Evolutionary conservation across 2,329 filamentous ascomycete species (phyloP), one percentile per base, ranked within the genome.

Genomic region (Aspergillus sp.): DNA sequence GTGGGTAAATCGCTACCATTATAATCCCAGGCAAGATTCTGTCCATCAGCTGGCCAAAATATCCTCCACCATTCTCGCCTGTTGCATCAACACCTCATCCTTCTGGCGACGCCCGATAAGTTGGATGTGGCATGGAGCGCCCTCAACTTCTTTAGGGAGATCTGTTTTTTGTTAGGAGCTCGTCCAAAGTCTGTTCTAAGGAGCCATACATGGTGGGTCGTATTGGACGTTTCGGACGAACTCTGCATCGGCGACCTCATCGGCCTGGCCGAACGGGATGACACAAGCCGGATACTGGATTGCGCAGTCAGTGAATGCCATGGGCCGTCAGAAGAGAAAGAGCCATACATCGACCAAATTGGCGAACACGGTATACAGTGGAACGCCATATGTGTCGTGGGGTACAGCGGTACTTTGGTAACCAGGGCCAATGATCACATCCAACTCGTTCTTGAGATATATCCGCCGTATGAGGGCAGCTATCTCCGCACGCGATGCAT

Each of bases 341-440:
- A 47, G 14, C 44, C 56, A n/a, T 58, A 64, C 63, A 56, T 65
- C 60, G 4, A 64, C 36, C 13, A 65, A 13, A 10, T 64, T 65
- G 21, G 51, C 51, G 5, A 65, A 16, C 1, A 60, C 58, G 0
- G 63, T 65, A 34, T 66, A 66, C 3, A 58, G 25, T 5, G 54
- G 56, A 7, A 51, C 13, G 0, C 60, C 58, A n/a, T 54, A 66
- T 2, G 54, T 53, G 46, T 66, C 64, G 29, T 63, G 59, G 10
- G 57, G 50, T 3, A 56, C 54, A 1, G 64, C 63, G n/a, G 58
- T 60, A 14, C 58, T 59, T 47, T 65, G 64, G 17, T 57, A 64
- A 1, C 56, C 63, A 0, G 64, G 57, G 1, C 43, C 56, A 4
- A 66, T 34, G 23, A 66, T 56, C 2, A 59, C 45, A 46, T 66